These are phyloP conservation scores for Phytophthora melonis DNA, from an alignment of 352 stramenopile species.

Conservation along the genomic window DNA sequence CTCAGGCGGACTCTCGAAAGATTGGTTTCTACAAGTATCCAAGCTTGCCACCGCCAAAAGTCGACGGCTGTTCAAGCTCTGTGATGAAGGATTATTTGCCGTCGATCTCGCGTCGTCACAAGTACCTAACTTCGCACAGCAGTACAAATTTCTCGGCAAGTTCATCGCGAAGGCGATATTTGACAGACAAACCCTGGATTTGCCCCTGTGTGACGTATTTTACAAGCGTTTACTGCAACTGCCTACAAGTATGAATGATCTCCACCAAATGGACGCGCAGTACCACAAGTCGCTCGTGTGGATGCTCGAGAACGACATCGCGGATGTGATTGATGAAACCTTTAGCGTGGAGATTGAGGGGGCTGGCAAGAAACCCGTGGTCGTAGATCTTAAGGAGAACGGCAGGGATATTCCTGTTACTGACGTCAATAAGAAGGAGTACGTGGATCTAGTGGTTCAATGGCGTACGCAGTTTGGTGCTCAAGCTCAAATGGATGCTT, in stretches of 20 bases:
- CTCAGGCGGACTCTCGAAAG: conserved; percentile 89
- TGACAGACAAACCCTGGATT: conserved; percentile 83
- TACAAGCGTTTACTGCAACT: conserved; percentile 77
- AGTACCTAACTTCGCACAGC: conserved; percentile 41
- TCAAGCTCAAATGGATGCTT: conserved; percentile 64
- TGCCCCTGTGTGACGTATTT: conserved; percentile 79
- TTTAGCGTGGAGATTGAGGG: conserved; percentile 79
- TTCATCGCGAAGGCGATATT: conserved; percentile 90
- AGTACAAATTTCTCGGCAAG: conserved; percentile 79
- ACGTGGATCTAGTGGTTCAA: conserved; percentile 70
- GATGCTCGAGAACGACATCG: conserved; percentile 90
- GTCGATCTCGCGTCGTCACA: conserved; percentile 51
- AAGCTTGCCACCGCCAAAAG: conserved; percentile 48
- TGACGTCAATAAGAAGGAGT: conserved; percentile 82
- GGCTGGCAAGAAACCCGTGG: conserved; percentile 20
- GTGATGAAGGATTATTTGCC: conserved; percentile 62
- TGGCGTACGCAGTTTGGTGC: conserved; percentile 69
- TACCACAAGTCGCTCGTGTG: conserved; percentile 84
- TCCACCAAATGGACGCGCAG: conserved; percentile 81
- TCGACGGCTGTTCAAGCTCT: conserved; percentile 60
- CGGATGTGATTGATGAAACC: conserved; percentile 83
- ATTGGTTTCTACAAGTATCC: conserved; percentile 89
- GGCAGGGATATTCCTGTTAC: conserved; percentile 72
- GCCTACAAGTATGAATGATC: conserved; percentile 57
- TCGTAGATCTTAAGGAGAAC: conserved; percentile 73